Evolutionary conservation across 306 rosid species (phyloP), one percentile per base, ranked within the genome.

Genomic region (Sindora glabra): DNA sequence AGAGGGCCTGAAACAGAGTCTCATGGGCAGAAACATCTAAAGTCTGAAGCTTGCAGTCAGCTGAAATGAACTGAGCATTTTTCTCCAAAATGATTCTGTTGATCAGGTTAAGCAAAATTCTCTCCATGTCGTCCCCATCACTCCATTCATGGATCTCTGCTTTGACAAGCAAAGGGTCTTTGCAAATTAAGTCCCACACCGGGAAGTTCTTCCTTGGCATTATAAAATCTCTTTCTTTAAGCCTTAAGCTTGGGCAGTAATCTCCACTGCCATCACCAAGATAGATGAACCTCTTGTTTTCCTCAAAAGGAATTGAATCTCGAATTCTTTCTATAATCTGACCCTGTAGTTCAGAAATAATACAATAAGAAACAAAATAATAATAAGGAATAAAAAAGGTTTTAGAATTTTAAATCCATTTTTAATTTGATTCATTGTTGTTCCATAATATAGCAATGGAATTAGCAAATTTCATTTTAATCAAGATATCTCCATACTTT

Each of bases 161-260:
- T 54, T 85, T 81, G 7, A 85, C 1, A 19, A 74, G 55, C 18
- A 6, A 22, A 60, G 85, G 77, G 46, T 76, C 78, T 68, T 65
- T 69, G 69, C 76, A 64, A 3, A 85, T 79, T 54, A 85, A 77
- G 4, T 81, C 83, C 92, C 87, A 85, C 2, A 76, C 46, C 0
- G 88, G 88, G 42, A 73, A 85, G 27, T 76, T 73, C 81, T 68
- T 85, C 68, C 88, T 85, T 62, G 92, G 92, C 92, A 85, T 79
- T 67, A 79, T 34, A 21, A 78, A 73, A 23, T 81, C 78, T 55
- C 39, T 70, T 13, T 73, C 85, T 64, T 27, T 59, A 4, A 81
- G 76, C 58, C 76, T 85, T 69, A 76, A 73, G 26, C 83, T 73
- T 22, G 92, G 85, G 57, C 92, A 85, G 13, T 81, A 81, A 16